A percentile compares a stretch with the other conserved stretches of the same genome.
Conservation (phyloP, 73 alveolate genomes). For the Vitrella brassicaformis region DNA sequence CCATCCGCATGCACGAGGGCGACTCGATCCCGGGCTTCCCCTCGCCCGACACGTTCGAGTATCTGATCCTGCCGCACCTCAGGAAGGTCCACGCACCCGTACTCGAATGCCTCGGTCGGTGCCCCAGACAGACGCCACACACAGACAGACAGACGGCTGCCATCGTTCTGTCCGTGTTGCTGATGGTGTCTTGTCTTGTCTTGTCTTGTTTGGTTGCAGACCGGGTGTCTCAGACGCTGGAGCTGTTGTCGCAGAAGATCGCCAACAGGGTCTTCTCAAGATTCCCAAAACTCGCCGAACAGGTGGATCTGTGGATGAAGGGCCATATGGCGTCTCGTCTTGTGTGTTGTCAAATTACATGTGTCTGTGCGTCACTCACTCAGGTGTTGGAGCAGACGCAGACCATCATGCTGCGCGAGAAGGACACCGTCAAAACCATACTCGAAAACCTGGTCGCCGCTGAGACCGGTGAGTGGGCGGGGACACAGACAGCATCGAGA, state of each 20-base stretch:
- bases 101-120: conserved; percentile 8
- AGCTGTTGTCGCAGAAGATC: conserved; percentile 21
- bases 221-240: conserved; percentile 14
- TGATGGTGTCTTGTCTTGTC: background rate
- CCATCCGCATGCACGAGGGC: conserved; percentile 86
- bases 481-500: too few species aligned
- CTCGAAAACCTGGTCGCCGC: conserved; percentile 34
- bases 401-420: conserved; percentile 22
- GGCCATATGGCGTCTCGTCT: background rate
- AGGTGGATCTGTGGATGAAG: background rate
- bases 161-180: background rate
- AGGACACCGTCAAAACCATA: conserved; percentile 12
- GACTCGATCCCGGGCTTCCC: conserved; percentile 93
- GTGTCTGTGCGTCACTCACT: background rate
- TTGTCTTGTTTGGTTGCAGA: background rate
- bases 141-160: too few species aligned
- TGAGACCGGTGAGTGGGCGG: background rate
- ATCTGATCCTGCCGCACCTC: conserved; percentile 20
- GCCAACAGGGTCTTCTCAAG: conserved; percentile 31
- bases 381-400: conserved; percentile 9
- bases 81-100: conserved; percentile 22
- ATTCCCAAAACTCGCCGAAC: conserved; percentile 22
- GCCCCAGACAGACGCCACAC: background rate
- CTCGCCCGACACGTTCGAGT: conserved; percentile 66
- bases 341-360: background rate